phyloP scores from a whole-genome alignment of 371 early-diverging fungal genomes.

The Rhizopus delemar region DNA sequence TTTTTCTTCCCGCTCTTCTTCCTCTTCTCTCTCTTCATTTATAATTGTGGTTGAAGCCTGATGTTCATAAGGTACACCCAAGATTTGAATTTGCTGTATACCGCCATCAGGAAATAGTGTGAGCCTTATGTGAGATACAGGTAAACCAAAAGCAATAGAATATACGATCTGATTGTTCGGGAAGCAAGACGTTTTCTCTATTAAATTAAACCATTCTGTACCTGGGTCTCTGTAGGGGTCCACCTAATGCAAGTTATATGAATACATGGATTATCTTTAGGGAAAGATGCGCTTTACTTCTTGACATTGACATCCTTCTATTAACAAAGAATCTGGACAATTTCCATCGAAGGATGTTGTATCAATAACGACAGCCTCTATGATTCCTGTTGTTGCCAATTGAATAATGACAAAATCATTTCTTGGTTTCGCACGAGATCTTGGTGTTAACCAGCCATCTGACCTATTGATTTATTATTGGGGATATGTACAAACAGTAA shows the following conservation, averaged over 20 bases:
- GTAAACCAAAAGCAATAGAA: not conserved
- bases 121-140: slow-evolving; percentile 28
- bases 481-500: not conserved
- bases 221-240: slow-evolving; percentile 22
- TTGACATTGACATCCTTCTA: slow-evolving; percentile 31
- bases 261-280: not conserved
- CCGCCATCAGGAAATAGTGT: slow-evolving; percentile 38
- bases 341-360: slow-evolving; percentile 64
- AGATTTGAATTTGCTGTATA: slow-evolving; percentile 31
- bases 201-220: slow-evolving; percentile 23
- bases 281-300: slow-evolving; percentile 13
- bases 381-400: slow-evolving; percentile 64
- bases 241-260: slow-evolving; percentile 3
- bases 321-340: slow-evolving; percentile 20
- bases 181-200: slow-evolving; percentile 7
- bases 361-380: slow-evolving; percentile 69
- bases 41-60: not conserved
- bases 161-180: not conserved
- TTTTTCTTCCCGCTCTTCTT: not conserved
- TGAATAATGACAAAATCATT: slow-evolving; percentile 70
- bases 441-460: slow-evolving; percentile 76
- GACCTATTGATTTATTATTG: slow-evolving; percentile 27
- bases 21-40: not conserved
- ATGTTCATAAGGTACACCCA: slow-evolving; percentile 9
- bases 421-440: slow-evolving; percentile 53